These are phyloP conservation scores for Stagonosporopsis tanaceti DNA, from an alignment of 2,329 filamentous ascomycete species.

Conservation along the genomic window DNA sequence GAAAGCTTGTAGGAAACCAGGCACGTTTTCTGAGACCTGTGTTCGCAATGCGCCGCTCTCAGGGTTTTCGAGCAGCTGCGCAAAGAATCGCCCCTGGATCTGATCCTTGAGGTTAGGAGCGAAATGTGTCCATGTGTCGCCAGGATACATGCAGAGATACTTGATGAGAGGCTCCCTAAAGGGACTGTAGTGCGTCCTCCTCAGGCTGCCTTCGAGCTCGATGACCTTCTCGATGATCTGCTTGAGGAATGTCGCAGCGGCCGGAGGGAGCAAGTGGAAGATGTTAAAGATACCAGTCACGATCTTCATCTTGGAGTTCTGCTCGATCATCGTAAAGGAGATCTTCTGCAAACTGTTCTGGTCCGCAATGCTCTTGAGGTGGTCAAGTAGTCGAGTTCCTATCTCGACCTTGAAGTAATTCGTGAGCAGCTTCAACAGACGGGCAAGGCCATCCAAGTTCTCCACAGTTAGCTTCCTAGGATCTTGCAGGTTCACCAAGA, in stretches of 20 bases:
- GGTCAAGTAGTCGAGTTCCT: constrained; percentile 88
- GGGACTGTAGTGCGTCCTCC: constrained; percentile 87
- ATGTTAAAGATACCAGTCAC: constrained; percentile 95
- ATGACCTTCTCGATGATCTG: constrained; percentile 89
- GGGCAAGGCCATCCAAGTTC: constrained; percentile 88
- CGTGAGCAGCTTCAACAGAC: constrained; percentile 87
- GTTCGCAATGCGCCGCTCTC: constrained; percentile 79
- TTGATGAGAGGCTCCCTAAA: constrained; percentile 90
- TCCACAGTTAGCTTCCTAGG: constrained; percentile 88
- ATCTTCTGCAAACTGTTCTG: constrained; percentile 81
- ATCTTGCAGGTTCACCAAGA: constrained; percentile 96
- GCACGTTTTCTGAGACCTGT: constrained; percentile 75
- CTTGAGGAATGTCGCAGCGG: constrained; percentile 90
- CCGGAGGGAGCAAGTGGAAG: constrained; percentile 91
- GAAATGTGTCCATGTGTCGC: constrained; percentile 84
- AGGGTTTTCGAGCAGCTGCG: constrained; percentile 80
- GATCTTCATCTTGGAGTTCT: constrained; percentile 91
- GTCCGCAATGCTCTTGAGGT: constrained; percentile 90
- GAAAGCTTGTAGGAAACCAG: constrained; percentile 72
- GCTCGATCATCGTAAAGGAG: constrained; percentile 93
- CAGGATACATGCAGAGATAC: constrained; percentile 91
- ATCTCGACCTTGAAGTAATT: constrained; percentile 99
- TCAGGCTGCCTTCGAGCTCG: constrained; percentile 82
- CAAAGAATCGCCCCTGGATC: constrained; percentile 88
- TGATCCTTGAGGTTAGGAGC: constrained; percentile 81